These are phyloP conservation scores for Coemansia sp. DNA, from an alignment of 192 early-diverging fungal species.

Conservation along the genomic window DNA sequence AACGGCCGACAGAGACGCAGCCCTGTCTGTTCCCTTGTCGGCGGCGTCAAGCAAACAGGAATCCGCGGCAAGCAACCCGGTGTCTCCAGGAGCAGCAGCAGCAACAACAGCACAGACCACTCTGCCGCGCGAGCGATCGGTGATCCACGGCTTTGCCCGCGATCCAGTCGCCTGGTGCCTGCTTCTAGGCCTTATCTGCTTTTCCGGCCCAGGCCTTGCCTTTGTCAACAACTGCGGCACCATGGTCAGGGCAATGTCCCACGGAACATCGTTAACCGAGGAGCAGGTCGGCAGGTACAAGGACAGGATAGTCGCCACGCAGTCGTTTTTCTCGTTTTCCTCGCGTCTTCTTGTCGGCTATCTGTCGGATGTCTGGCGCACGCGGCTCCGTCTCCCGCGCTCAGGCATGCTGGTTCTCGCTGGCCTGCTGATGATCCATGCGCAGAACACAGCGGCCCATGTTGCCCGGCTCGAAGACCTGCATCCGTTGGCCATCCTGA, in stretches of 20 bases:
- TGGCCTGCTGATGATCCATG: slow-evolving; percentile 39
- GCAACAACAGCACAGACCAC: background rate
- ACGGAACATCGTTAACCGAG: slow-evolving; percentile 17
- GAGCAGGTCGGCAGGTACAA: slow-evolving; percentile 45
- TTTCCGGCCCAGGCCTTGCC: slow-evolving; percentile 42
- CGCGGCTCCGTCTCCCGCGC: slow-evolving; percentile 40
- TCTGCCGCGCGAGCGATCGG: background rate
- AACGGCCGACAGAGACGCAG: background rate
- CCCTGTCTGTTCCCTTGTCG: background rate
- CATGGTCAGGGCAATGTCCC: slow-evolving; percentile 48
- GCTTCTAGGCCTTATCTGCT: slow-evolving; percentile 46
- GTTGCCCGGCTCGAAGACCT: slow-evolving; percentile 28
- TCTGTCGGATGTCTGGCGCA: slow-evolving; percentile 48
- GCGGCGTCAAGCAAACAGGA: too few species aligned
- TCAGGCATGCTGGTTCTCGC: slow-evolving; percentile 31
- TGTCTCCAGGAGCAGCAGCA: background rate
- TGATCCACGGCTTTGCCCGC: slow-evolving; percentile 20
- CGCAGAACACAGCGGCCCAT: slow-evolving; percentile 27
- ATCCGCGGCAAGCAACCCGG: background rate
- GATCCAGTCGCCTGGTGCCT: slow-evolving; percentile 41
- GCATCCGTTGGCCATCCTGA: slow-evolving; percentile 30
- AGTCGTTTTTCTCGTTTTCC: slow-evolving; percentile 52
- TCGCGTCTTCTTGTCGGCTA: slow-evolving; percentile 42
- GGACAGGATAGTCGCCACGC: slow-evolving; percentile 50
- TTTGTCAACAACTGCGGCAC: slow-evolving; percentile 55